Base-by-base conservation (phyloP, 768 basidiomycete species). In the Dacryopinax spathularia region DNA sequence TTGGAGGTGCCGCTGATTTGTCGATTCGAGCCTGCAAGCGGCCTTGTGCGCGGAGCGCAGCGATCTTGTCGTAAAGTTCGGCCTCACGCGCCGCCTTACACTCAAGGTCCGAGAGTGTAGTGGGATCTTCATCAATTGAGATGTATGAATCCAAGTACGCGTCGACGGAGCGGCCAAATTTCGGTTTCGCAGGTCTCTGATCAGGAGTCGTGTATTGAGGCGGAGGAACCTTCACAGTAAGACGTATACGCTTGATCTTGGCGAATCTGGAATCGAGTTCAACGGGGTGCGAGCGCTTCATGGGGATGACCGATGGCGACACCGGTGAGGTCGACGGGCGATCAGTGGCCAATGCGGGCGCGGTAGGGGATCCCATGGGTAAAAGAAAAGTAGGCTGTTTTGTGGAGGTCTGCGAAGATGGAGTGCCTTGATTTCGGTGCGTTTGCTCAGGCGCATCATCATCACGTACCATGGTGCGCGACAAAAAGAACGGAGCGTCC, bases 131-230 rank as follows among this genome's bases (percentile, higher is more conserved):
- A 48, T 74, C 73, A 35, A 86, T 68, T 7, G 75, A 77, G 36
- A 74, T 74, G 70, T 86, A 94, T 0, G 90, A 89, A 0, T 76
- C 73, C 16, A 95, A 75, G 62, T 85, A 82, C 0, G 75, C 68
- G 9, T 75, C 67, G 10, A 93, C 72, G 0, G 87, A 86, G 0
- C 78, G 76, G 15, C 77, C 78, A 68, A 81, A 79, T 56, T 75
- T 75, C 0, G 84, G 75, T 0, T 75, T 73, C 0, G 80, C 77
- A 0, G 89, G 86, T 12, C 77, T 77, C 70, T 96, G 92, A 13
- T 70, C 71, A 0, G 87, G 91, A 71, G 86, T 70, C 33, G 76
- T 81, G 13, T 89, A 82, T 41, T 84, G 75, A 1, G 75, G 70
- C 1, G 82, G 83, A 1, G 80, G 79, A 6, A 88, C 88, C 13